These are phyloP conservation scores for Sextonia rubra DNA, from an alignment of 164 flowering plant species.

Conservation along the genomic window DNA sequence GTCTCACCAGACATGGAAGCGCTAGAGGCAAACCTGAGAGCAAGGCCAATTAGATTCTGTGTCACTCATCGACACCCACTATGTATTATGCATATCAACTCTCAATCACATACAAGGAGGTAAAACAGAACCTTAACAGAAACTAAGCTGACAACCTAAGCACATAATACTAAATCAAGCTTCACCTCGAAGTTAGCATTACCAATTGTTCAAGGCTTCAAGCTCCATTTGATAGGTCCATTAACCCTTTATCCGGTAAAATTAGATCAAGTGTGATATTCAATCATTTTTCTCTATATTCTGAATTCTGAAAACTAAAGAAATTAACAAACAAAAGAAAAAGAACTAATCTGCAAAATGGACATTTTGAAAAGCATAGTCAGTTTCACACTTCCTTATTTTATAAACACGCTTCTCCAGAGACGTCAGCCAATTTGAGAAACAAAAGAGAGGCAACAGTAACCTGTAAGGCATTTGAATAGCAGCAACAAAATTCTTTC, in stretches of 20 bases:
- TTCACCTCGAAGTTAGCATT: too few species aligned
- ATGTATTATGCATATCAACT: neutral
- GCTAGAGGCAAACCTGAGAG: neutral
- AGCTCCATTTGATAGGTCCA: neutral
- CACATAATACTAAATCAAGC: too few species aligned
- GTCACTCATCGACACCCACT: neutral
- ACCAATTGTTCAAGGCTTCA: neutral
- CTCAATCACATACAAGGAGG: neutral
- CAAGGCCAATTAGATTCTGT: neutral
- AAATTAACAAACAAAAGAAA: neutral
- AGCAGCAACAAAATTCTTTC: neutral
- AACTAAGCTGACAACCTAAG: neutral
- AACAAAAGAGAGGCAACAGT: neutral
- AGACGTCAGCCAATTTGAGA: neutral
- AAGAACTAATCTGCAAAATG: neutral
- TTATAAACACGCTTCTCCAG: too few species aligned
- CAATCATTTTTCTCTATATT: neutral
- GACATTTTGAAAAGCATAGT: neutral
- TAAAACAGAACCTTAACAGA: neutral
- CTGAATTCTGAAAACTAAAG: neutral
- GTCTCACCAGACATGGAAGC: neutral
- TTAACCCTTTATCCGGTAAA: neutral
- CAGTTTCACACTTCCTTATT: neutral
- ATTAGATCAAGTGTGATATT: neutral
- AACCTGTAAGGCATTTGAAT: neutral